A percentile compares a stretch with the other conserved stretches of the same genome.
Conservation (phyloP, 2,329 filamentous ascomycete genomes). For the Colletotrichum nymphaeae region DNA sequence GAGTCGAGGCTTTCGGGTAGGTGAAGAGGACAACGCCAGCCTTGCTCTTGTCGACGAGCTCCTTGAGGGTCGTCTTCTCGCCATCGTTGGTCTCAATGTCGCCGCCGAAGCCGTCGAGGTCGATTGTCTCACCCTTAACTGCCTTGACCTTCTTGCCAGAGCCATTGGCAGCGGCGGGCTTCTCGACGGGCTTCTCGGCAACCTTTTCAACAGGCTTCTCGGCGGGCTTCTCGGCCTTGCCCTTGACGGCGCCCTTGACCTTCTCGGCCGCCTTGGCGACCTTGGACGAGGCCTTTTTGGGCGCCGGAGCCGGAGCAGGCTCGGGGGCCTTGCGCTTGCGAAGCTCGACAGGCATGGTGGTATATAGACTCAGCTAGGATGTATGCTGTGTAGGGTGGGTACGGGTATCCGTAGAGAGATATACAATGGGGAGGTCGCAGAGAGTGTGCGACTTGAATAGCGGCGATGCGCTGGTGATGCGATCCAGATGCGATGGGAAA, state of each 20-base stretch:
- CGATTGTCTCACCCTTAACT: slow-evolving; percentile 65
- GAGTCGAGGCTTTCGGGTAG: slow-evolving; percentile 94
- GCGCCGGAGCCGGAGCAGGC: slow-evolving; percentile 54
- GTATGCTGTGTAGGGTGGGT: background rate
- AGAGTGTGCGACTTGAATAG: slow-evolving; percentile 13
- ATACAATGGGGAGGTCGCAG: slow-evolving; percentile 21
- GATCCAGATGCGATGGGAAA: slow-evolving; percentile 23
- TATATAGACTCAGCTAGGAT: slow-evolving; percentile 1
- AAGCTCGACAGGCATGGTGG: slow-evolving; percentile 66
- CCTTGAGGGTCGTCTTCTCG: slow-evolving; percentile 80
- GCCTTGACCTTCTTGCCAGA: slow-evolving; percentile 53
- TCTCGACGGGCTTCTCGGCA: slow-evolving; percentile 46
- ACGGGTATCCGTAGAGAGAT: background rate
- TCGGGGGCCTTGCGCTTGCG: slow-evolving; percentile 71
- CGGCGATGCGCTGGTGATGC: slow-evolving; percentile 27
- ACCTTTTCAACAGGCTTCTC: slow-evolving; percentile 47
- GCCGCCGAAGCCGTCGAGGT: slow-evolving; percentile 71
- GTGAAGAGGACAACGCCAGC: slow-evolving; percentile 92
- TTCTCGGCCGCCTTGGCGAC: slow-evolving; percentile 51
- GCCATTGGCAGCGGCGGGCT: slow-evolving; percentile 46
- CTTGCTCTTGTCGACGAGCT: slow-evolving; percentile 85
- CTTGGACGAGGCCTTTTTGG: slow-evolving; percentile 57
- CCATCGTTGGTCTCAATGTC: slow-evolving; percentile 90
- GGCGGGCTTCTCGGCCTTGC: slow-evolving; percentile 41
- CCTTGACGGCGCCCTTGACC: slow-evolving; percentile 46